Base-by-base conservation (phyloP, 2,329 filamentous ascomycete species). In the Diplodia scrobiculata region DNA sequence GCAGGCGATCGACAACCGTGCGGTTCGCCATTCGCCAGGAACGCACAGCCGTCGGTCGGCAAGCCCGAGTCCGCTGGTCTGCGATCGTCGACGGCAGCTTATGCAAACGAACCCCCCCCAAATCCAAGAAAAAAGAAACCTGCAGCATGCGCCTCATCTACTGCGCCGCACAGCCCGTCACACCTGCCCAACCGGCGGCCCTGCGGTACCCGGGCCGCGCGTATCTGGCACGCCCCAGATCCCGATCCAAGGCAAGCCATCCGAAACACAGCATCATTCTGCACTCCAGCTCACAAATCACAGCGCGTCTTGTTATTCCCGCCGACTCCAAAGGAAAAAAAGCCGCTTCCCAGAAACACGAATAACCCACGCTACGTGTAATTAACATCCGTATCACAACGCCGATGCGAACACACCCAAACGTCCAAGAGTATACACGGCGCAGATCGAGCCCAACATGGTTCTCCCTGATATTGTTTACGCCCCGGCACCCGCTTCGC, bases 401-500 rank as follows among this genome's bases (percentile, higher is more conserved):
- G 54, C 54, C 54, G 21, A 21, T 27, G 32, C 36, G 38, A 48
- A 27, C 13, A 21, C 53, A 58, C 32, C 21, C 38, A 21, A 19
- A 19, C 29, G 36, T 27, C 58, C 45, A 48, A 27, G 19, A 38
- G 1, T 27, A 25, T 62, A 62, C 58, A 62, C 10, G 10, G 21
- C 38, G 36, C 21, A 19, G 21, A 59, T 59, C 36, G 36, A 58
- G 2, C 52, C 36, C 21, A 25, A n/a, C 21, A 14, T 48, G 7
- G 27, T 17, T n/a, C 27, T 21, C 25, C 4, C 21, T 38, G 5
- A 45, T 14, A 25, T 4, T 25, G 13, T 54, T 58, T 65, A 66
- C 48, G 74, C 70, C 58, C 72, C 73, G 1, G 74, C 32, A 62
- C 68, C 71, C 13, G 73, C 75, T 51, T 78, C 75, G 4, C 68